Conservation (phyloP, 495 filamentous ascomycete genomes). For the Penicillium cosmopolitanum region DNA sequence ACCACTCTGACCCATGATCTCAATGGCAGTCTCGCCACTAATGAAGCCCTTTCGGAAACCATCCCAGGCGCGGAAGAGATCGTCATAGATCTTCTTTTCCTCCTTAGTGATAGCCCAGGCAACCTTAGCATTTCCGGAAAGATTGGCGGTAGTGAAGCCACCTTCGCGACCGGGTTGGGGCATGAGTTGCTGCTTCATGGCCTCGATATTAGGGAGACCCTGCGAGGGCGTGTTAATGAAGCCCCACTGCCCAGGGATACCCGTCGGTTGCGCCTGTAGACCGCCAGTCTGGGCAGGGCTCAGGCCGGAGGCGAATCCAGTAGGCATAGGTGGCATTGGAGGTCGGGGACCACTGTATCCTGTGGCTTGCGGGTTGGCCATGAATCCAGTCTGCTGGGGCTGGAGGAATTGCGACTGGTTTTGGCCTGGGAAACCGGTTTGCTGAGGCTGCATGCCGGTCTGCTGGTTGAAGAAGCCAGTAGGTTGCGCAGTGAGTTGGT, state of each 20-base stretch:
- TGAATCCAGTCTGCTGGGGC: conserved; percentile 52
- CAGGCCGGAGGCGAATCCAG: conserved; percentile 69
- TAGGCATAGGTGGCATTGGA: conserved; percentile 95
- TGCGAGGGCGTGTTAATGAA: conserved; percentile 91
- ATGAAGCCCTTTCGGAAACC: conserved; percentile 93
- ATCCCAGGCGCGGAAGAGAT: conserved; percentile 96
- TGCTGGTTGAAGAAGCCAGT: conserved; percentile 63
- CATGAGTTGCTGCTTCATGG: conserved; percentile 96
- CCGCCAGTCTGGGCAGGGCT: conserved; percentile 66
- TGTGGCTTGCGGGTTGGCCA: conserved; percentile 59
- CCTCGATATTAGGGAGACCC: conserved; percentile 91
- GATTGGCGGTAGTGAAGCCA: conserved; percentile 83
- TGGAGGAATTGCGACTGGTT: conserved; percentile 44
- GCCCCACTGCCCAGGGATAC: conserved; percentile 95
- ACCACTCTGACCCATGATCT: conserved; percentile 97
- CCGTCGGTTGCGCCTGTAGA: conserved; percentile 89
- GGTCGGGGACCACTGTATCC: conserved; percentile 78
- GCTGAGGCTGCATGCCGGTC: conserved; percentile 57
- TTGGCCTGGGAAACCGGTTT: conserved; percentile 50
- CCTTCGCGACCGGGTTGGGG: conserved; percentile 92
- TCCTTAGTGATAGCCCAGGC: conserved; percentile 99
- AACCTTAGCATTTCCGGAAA: conserved; percentile 92
- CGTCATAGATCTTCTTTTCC: conserved; percentile 96
- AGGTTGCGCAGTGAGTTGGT: conserved; percentile 74
- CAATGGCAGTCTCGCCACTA: conserved; percentile 89